Evolutionary conservation across 1,284 basidiomycete genomes (phyloP).

Genomic region (Calocybe gambosa): DNA sequence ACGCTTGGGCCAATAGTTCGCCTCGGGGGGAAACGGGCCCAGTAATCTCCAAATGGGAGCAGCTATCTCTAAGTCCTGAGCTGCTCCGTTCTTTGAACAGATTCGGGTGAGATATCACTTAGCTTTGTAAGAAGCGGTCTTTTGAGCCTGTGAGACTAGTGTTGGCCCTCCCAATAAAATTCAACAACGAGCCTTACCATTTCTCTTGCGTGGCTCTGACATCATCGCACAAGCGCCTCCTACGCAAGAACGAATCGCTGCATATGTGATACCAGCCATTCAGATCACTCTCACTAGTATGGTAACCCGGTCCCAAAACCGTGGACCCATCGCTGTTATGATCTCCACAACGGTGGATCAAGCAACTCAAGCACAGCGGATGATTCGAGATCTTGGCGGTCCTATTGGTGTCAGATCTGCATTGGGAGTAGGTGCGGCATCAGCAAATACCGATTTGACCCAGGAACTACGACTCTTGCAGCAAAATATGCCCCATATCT

Average conservation of each 20-base stretch:
- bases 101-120: slow-evolving; percentile 68
- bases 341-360: slow-evolving; percentile 98
- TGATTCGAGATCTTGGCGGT: slow-evolving; percentile 91
- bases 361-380: slow-evolving; percentile 95
- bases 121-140: background rate
- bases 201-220: slow-evolving; percentile 88
- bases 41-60: slow-evolving; percentile 96
- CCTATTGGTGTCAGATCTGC: slow-evolving; percentile 87
- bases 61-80: slow-evolving; percentile 81
- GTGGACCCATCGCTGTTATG: slow-evolving; percentile 86
- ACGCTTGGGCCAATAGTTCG: slow-evolving; percentile 45
- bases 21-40: slow-evolving; percentile 74
- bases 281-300: slow-evolving; percentile 74
- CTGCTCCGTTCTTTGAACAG: slow-evolving; percentile 85
- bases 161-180: slow-evolving; percentile 98
- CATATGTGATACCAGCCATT: slow-evolving; percentile 92
- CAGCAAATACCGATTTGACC: slow-evolving; percentile 57
- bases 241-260: slow-evolving; percentile 96
- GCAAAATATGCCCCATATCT: slow-evolving; percentile 89
- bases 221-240: slow-evolving; percentile 98
- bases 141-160: slow-evolving; percentile 33
- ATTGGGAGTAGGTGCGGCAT: slow-evolving; percentile 74
- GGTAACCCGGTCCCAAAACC: slow-evolving; percentile 45
- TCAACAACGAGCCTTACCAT: slow-evolving; percentile 93
- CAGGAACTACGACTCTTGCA: slow-evolving; percentile 82